Evolutionary conservation across 2,329 filamentous ascomycete genomes (phyloP), one percentile per base, ranked within the genome.

Genomic region (Nemania diffusa): DNA sequence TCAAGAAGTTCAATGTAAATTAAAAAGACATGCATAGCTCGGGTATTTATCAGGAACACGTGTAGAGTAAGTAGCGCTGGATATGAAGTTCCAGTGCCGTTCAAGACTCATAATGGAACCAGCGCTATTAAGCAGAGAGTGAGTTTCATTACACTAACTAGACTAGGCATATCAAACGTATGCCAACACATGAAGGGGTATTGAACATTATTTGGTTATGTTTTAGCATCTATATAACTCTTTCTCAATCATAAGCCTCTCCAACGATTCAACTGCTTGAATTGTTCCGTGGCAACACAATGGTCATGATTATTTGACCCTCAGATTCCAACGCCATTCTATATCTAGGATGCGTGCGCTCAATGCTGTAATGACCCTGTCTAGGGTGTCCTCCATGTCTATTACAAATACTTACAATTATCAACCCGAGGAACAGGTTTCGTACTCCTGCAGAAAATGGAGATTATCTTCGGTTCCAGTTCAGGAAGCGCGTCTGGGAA

Each of bases 381-480:
- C n/a, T 61, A 17, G 64, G 52, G 15, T 34, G 40, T 52, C 40
- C 40, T 56, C 24, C 37, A 24, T 32, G 32, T 65, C 63, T 62
- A 66, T 61, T 65, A 60, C 27, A 57, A 53, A 64, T 65, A 42
- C 9, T 20, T 40, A 24, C 34, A 53, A 61, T 61, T 34, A 53
- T 37, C 5, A 62, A 58, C 9, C 24, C n/a, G 13, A 17, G 13
- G 40, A 44, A 44, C 13, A n/a, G 37, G 3, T 44, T 15, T n/a
- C 17, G n/a, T 51, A 20, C 8, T 40, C 8, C 24, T 22, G 15
- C 9, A 11, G 37, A 34, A n/a, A 5, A 3, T 27, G 22, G 26
- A 17, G 26, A 71, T 78, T 72, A 85, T 69, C 84, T 79, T 71
- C 81, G 80, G 78, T 87, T 87, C 74, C 83, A 87, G 76, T 87